Base-by-base conservation (phyloP, 257 asterid genomes). In the Haberlea rhodopensis region DNA sequence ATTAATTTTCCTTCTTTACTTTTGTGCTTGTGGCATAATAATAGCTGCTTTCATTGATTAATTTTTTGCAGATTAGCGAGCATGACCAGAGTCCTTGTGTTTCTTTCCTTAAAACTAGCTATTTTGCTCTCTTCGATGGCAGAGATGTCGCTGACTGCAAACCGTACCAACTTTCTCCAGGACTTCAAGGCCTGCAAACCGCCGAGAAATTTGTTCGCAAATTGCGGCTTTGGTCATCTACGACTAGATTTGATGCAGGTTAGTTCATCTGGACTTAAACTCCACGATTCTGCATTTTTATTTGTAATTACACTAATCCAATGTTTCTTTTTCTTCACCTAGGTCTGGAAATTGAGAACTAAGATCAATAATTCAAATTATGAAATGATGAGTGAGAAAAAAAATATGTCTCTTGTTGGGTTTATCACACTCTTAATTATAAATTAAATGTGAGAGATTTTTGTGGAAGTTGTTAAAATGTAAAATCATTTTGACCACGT, bases 61-160 rank as follows among this genome's bases (percentile, higher is more conserved):
- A n/a, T 2, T 15, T 56, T 25, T 23, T 26, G 31, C 60, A 55
- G 60, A 25, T 55, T 24, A 10, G 6, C 28, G 4, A 2, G 5
- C n/a, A 10, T 37, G 11, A 37, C 46, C n/a, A 37, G 16, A 11
- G n/a, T 11, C 19, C 19, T 4, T 40, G 49, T 15, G 49, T 2
- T 4, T 40, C 49, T 40, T 13, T 40, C 49, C 13, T 3, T 15
- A 40, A 40, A 56, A 25, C 23, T 15, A 56, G 61, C 37, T 24
- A 8, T 16, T 56, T 56, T 56, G 61, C 61, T 56, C 61, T 56
- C 37, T 56, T 56, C 31, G 61, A 56, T 26, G 61, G 61, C 31
- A 25, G 37, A 13, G 60, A 24, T 55, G 32, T 13, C 24, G 21
- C 2, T 15, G 60, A 55, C 60, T 55, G 60, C 37, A 25, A 13